phyloP scores from a whole-genome alignment of 768 basidiomycete species.

The Russula abietina region DNA sequence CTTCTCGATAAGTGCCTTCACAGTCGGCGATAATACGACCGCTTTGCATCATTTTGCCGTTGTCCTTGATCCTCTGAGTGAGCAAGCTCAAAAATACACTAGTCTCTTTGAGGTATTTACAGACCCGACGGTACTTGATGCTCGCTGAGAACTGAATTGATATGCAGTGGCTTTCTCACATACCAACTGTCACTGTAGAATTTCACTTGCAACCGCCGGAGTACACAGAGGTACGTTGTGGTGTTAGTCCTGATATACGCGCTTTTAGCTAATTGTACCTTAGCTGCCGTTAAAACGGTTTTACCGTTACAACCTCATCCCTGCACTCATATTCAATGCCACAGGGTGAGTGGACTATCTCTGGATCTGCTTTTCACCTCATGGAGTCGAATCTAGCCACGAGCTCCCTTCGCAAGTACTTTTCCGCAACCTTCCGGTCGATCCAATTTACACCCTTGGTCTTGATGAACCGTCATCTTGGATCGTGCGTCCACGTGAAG shows the following conservation, averaged over 20 bases:
- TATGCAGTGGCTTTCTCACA: constrained; percentile 59
- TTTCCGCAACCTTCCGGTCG: constrained; percentile 70
- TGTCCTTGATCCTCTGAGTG: constrained; percentile 80
- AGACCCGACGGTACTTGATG: neutral
- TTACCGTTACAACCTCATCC: constrained; percentile 71
- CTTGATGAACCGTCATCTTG: constrained; percentile 90
- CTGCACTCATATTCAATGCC: constrained; percentile 55
- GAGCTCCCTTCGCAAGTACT: constrained; percentile 52
- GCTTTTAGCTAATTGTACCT: neutral
- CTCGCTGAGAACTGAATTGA: constrained; percentile 4
- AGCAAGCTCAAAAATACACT: constrained; percentile 81
- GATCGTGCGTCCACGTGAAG: constrained; percentile 87
- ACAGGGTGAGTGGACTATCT: constrained; percentile 49
- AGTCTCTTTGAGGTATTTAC: constrained; percentile 61
- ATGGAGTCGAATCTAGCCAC: constrained; percentile 34
- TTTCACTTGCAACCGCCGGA: constrained; percentile 73
- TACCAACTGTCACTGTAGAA: constrained; percentile 62
- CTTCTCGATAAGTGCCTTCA: constrained; percentile 48
- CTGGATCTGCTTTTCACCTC: neutral
- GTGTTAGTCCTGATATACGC: neutral
- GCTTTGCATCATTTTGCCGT: constrained; percentile 67
- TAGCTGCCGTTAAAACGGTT: constrained; percentile 90
- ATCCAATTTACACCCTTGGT: constrained; percentile 89
- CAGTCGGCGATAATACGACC: constrained; percentile 58
- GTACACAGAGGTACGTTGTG: constrained; percentile 65